Evolutionary conservation across 345 rosid genomes (phyloP), one percentile per base, ranked within the genome.

Genomic region (Microcos paniculata): DNA sequence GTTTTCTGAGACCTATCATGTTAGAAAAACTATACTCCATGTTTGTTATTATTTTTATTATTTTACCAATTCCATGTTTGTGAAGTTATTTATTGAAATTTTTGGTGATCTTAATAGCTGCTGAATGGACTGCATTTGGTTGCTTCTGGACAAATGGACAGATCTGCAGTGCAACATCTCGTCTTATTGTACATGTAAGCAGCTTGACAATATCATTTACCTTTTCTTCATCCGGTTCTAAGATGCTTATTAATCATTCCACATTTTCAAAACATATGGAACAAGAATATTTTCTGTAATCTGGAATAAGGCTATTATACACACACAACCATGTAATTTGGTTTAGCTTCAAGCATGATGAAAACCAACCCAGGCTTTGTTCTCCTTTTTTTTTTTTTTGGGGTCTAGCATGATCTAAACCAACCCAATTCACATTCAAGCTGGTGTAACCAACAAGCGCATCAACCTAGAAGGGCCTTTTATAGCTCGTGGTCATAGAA

Each of bases 111-210:
- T 71, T 31, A 70, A 80, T 82, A 96, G 99, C 97, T 82, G 97
- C 88, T 70, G 98, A 96, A 75, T 93, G 99, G 90, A 86, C 89
- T 59, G 70, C 82, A 59, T 92, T 93, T 80, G 98, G 98, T 67
- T 93, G 98, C 91, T 96, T 93, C 84, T 92, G 97, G 90, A 93
- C 96, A 66, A 94, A 91, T 86, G 98, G 99, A 69, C 97, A 96
- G 88, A 96, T 96, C 71, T 94, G 99, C 77, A 92, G 98, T 83
- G 98, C 99, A 76, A 96, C 99, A 84, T 96, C 99, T 53, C 92
- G 99, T 49, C 93, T 96, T 67, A 81, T 94, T 46, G 90, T 96
- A 73, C 99, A 90, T 84, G 98, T 91, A 83, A 87, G 99, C 77
- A 26, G 42, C 40, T 58, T 58, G 28, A 38, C 23, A 3, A 18